Evolutionary conservation across 306 rosid species (phyloP).

Genomic region (Alnus glutinosa): DNA sequence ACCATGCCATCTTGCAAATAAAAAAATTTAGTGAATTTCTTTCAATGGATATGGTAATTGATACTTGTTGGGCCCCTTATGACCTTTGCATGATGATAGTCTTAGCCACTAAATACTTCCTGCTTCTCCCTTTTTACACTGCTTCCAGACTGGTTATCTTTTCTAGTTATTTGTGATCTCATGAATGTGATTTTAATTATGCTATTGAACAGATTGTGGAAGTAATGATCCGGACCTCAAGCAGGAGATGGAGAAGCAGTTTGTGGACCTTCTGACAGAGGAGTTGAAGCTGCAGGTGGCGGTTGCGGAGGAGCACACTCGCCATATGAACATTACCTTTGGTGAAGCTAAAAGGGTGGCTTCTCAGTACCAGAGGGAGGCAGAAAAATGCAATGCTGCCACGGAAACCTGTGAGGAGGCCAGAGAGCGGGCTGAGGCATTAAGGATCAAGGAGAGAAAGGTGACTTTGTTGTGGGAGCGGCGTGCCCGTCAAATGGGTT

Average conservation of each 20-base stretch:
- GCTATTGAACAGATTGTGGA: conserved; percentile 71
- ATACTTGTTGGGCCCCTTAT: not conserved
- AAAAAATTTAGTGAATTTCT: not conserved
- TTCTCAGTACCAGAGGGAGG: conserved; percentile 92
- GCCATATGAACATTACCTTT: conserved; percentile 81
- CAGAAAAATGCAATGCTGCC: conserved; percentile 87
- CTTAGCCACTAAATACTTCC: not conserved
- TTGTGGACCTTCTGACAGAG: conserved; percentile 85
- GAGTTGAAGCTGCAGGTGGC: conserved; percentile 90
- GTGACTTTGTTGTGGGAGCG: conserved; percentile 69
- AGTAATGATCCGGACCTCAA: conserved; percentile 84
- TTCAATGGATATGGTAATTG: not conserved
- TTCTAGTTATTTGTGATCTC: conserved; percentile 1
- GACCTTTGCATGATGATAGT: not conserved
- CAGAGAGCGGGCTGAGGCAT: conserved; percentile 73
- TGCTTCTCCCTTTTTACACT: not conserved
- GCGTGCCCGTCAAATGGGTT: conserved; percentile 89
- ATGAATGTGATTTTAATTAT: conserved; percentile 18
- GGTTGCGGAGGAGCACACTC: conserved; percentile 66
- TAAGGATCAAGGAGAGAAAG: conserved; percentile 76
- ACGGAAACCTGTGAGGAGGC: conserved; percentile 97
- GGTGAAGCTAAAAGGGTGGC: conserved; percentile 89
- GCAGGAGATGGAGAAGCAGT: conserved; percentile 97
- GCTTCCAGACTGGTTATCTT: conserved; percentile 10
- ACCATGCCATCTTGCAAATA: not conserved